A percentile compares a stretch with the other conserved stretches of the same genome.
These are phyloP conservation scores for Gossypium australe DNA, from an alignment of 345 rosid species.

Conservation along the genomic window DNA sequence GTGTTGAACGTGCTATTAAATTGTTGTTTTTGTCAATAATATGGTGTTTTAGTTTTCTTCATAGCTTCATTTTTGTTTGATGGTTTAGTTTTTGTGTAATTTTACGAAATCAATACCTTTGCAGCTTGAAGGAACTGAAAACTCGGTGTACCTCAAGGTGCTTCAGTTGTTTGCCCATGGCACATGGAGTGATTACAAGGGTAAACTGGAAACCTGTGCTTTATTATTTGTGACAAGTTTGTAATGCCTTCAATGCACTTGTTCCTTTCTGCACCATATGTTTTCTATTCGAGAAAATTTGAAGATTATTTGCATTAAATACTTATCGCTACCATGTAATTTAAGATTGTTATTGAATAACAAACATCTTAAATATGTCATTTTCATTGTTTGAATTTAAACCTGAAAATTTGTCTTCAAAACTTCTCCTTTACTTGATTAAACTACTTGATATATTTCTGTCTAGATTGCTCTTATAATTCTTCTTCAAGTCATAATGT, in stretches of 20 bases:
- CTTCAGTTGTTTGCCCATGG: slow-evolving; percentile 88
- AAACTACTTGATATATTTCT: not conserved
- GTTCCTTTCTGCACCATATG: not conserved
- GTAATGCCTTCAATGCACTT: not conserved
- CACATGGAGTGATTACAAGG: slow-evolving; percentile 88
- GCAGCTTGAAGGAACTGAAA: slow-evolving; percentile 85
- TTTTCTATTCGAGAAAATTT: not conserved
- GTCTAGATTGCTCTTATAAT: not conserved
- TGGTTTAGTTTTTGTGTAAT: not conserved
- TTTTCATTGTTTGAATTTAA: not conserved
- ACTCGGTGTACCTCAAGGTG: slow-evolving; percentile 46
- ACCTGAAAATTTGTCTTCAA: not conserved
- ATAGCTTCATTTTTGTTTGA: not conserved
- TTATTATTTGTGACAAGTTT: not conserved
- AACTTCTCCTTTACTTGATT: not conserved
- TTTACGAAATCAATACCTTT: slow-evolving; percentile 7
- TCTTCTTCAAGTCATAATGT: not conserved
- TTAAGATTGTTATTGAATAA: not conserved
- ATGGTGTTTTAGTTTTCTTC: not conserved
- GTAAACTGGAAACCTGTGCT: slow-evolving; percentile 33
- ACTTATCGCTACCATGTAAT: not conserved
- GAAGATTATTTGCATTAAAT: not conserved
- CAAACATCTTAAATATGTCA: not conserved
- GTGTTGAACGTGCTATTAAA: not conserved
- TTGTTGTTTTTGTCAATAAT: not conserved